Base-by-base conservation (phyloP, 1,139 yeast genomes). In the Komagataea norvegica region DNA sequence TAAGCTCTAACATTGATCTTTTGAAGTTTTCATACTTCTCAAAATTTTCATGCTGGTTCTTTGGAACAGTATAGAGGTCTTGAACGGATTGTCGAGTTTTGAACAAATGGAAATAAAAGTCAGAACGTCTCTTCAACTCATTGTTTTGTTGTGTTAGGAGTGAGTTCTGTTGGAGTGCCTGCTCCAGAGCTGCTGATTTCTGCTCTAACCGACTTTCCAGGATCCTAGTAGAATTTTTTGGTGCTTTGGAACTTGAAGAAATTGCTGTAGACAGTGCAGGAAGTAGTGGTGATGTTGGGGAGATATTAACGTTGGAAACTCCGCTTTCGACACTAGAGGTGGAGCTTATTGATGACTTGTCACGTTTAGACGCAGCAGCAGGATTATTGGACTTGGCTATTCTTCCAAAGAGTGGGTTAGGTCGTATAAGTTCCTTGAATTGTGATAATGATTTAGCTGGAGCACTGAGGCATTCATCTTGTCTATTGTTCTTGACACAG, bases 361-460 rank as follows among this genome's bases (percentile, higher is more conserved):
- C n/a, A n/a, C 24, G 10, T 8, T 8, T 17, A n/a, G 30, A 8
- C 9, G 18, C 30, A 20, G 27, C 32, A 25, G 31, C 31, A 24
- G 30, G 33, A 19, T 25, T 34, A 29, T 16, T 36, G 26, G 36
- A 25, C 15, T 39, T 44, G 8, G 40, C 18, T 14, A 47, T 39
- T 15, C 51, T 33, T 3, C 49, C 47, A 33, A 47, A 48, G 4
- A 36, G 28, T 8, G 40, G 35, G 28, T 48, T 48, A 10, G 51
- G 47, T 11, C 24, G 34, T 20, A 42, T 42, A 18, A 46, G 38
- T 34, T 46, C 49, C 25, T 44, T 45, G 34, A 43, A 42, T 23
- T 43, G 48, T 1, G 48, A 29, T n/a, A 44, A 21, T 0, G 41
- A n/a, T 28, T 41, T 46, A 8, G 50, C 42, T 8, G 52, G 49